These are phyloP conservation scores for Podospora bellae-mahoneyi DNA, from an alignment of 495 filamentous ascomycete species.

Conservation along the genomic window DNA sequence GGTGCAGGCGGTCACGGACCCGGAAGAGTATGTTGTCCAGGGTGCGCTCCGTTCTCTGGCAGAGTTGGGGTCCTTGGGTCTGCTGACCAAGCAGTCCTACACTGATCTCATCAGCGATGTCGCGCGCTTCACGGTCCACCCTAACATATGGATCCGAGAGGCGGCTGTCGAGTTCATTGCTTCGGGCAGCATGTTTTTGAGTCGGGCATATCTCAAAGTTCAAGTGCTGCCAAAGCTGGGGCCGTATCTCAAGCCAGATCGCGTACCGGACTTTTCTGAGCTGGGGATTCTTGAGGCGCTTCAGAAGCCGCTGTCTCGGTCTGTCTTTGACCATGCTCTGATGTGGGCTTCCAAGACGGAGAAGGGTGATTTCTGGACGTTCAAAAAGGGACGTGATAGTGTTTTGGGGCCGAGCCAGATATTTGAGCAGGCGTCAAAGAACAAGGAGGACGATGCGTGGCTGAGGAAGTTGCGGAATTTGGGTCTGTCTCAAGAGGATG, in stretches of 20 bases:
- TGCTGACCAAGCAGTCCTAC: constrained; percentile 77
- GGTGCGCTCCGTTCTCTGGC: constrained; percentile 83
- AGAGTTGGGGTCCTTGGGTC: constrained; percentile 81
- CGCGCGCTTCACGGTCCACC: constrained; percentile 83
- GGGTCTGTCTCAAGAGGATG: constrained; percentile 79
- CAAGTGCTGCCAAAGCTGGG: constrained; percentile 74
- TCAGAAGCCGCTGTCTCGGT: constrained; percentile 75
- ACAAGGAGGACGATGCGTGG: constrained; percentile 98
- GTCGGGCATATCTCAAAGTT: constrained; percentile 75
- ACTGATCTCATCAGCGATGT: constrained; percentile 84
- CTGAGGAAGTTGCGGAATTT: constrained; percentile 75
- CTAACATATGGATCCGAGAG: constrained; percentile 92
- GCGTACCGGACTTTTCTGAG: constrained; percentile 61
- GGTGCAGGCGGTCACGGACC: constrained; percentile 93
- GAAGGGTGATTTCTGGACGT: constrained; percentile 80
- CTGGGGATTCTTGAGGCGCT: constrained; percentile 73
- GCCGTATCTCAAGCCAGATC: constrained; percentile 73
- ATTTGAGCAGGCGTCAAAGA: constrained; percentile 56
- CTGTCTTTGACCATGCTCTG: constrained; percentile 78
- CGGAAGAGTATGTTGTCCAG: constrained; percentile 93
- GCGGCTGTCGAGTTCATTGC: constrained; percentile 79
- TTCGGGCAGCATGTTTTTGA: constrained; percentile 71
- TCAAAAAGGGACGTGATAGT: constrained; percentile 62
- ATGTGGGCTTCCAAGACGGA: constrained; percentile 82
- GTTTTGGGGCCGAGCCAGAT: constrained; percentile 53